These are phyloP conservation scores for Trichosporon asahii DNA, from an alignment of 1,284 basidiomycete species.

Conservation along the genomic window DNA sequence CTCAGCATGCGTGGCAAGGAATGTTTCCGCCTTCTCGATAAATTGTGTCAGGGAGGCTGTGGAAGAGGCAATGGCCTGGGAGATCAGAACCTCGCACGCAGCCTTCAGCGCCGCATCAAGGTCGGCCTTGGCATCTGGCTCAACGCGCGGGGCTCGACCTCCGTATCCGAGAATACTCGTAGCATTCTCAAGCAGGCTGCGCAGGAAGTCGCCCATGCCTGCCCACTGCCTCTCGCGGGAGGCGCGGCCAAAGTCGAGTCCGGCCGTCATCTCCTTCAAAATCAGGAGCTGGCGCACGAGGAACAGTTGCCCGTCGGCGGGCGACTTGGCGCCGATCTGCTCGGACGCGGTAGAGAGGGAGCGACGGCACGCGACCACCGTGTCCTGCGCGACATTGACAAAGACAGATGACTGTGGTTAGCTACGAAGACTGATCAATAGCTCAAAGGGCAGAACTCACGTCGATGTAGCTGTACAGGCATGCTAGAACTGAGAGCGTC, in stretches of 20 bases:
- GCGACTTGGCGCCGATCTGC: constrained; percentile 56
- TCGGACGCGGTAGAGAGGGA: constrained; percentile 71
- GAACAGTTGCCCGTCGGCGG: constrained; percentile 73
- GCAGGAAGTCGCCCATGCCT: constrained; percentile 62
- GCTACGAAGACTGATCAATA: background rate
- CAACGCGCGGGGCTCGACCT: constrained; percentile 23
- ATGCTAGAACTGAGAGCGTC: constrained; percentile 80
- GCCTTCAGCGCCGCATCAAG: constrained; percentile 77
- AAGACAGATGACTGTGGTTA: constrained; percentile 73
- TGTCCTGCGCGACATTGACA: constrained; percentile 88
- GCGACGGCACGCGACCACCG: constrained; percentile 71
- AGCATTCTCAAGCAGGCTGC: constrained; percentile 68
- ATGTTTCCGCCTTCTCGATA: constrained; percentile 56
- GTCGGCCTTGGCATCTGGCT: constrained; percentile 58
- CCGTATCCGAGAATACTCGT: constrained; percentile 60
- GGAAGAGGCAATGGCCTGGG: constrained; percentile 58
- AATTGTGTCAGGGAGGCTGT: constrained; percentile 61
- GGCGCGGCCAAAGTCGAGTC: constrained; percentile 62
- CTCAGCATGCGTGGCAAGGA: constrained; percentile 33
- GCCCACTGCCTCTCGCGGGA: constrained; percentile 51
- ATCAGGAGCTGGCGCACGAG: constrained; percentile 84
- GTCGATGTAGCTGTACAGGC: constrained; percentile 85
- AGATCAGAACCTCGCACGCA: constrained; percentile 77
- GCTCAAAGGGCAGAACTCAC: constrained; percentile 53
- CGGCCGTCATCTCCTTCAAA: constrained; percentile 78